Evolutionary conservation across 192 early-diverging fungal species (phyloP), one percentile per base, ranked within the genome.

Genomic region (Kickxella alabastrina): DNA sequence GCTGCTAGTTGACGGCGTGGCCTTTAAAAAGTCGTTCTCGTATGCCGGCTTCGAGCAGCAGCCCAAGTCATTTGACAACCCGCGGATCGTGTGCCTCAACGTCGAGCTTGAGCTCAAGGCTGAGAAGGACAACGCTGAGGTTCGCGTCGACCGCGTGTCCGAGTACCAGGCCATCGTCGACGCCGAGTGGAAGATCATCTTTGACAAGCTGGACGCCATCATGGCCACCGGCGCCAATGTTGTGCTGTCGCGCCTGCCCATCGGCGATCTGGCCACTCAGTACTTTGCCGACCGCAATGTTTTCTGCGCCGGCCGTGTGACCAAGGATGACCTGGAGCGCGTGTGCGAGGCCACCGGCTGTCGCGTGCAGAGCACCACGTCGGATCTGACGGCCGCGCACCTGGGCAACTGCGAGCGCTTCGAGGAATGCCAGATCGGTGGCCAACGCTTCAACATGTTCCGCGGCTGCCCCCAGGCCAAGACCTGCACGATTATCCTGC

Each of bases 21-120:
- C 96, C 12, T 99, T 99, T 81, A 99, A 99, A 67, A 99, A 99
- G 81, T 95, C 94, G 12, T 99, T 99, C 69, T 89, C 92, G 18
- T 97, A 99, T 71, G 96, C 96, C 27, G 96, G 96, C 49, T 99
- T 99, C 57, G 96, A 99, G 77, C 96, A 99, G 77, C 94, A 99
- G 75, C 96, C 96, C 52, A 99, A 99, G 78, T 67, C 77, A 23
- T 95, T 97, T 70, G 82, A 85, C 55, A 80, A 85, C 68, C 96
- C 94, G 52, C 90, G 86, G 78, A 88, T 99, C 35, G 70, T 94
- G 37, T 89, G 83, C 49, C 82, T 99, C 65, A 97, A 99, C 63
- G 92, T 99, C 26, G 94, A 99, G 80, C 79, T 99, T 43, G 96
- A 99, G 78, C 78, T 99, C 54, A 99, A 97, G 83, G 96, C 96